phyloP scores from a whole-genome alignment of 257 asterid genomes.

The Oldenlandia corymbosa region DNA sequence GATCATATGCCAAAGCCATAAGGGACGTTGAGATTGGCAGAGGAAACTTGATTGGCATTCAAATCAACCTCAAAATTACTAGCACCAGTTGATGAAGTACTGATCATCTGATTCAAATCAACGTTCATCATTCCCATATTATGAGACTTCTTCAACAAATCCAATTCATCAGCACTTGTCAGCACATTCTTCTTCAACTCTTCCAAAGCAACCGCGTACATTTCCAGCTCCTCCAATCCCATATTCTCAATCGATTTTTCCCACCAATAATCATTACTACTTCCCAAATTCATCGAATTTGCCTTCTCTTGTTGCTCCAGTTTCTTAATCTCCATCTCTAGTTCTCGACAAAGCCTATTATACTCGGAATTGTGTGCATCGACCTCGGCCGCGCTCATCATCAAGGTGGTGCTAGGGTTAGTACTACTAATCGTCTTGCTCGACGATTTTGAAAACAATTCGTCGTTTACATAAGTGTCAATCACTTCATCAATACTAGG shows the following conservation, averaged over 20 bases:
- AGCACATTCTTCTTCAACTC: conserved; percentile 27
- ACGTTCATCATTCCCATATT: neutral
- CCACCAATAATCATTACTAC: conserved; percentile 33
- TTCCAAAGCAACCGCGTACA: conserved; percentile 23
- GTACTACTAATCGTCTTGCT: too few species aligned
- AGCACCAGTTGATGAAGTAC: neutral
- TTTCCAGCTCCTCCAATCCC: conserved; percentile 43
- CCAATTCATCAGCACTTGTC: conserved; percentile 22
- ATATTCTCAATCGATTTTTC: conserved; percentile 23
- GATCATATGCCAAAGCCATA: too few species aligned
- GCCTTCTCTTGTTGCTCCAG: conserved; percentile 11
- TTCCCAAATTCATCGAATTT: conserved; percentile 1
- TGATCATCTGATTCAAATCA: conserved; percentile 3
- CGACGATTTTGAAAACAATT: neutral
- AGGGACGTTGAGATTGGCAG: too few species aligned
- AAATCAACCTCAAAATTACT: too few species aligned
- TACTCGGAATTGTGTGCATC: conserved; percentile 15
- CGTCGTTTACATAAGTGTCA: neutral
- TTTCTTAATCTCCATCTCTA: conserved; percentile 26
- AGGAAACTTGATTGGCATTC: too few species aligned
- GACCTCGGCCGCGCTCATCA: neutral
- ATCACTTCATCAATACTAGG: conserved; percentile 35
- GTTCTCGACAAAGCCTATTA: conserved; percentile 16
- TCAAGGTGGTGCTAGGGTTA: neutral
- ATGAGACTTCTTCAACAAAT: conserved; percentile 11